A percentile compares a stretch with the other conserved stretches of the same genome.
phyloP scores from a whole-genome alignment of 2,329 filamentous ascomycete genomes.

The Diplocarpon rosae region DNA sequence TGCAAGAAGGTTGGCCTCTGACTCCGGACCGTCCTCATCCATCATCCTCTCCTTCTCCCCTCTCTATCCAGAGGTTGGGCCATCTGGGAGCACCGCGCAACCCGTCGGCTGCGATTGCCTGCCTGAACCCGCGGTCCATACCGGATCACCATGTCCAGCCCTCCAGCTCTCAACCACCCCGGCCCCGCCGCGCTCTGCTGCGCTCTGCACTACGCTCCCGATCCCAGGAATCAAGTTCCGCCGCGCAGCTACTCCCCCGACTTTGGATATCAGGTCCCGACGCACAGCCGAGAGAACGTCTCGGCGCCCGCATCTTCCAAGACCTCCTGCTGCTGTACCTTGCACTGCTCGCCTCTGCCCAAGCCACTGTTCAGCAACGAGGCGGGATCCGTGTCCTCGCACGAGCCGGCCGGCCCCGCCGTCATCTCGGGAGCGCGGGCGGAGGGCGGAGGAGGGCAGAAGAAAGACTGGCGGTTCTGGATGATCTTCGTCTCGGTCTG shows the following conservation, averaged over 20 bases:
- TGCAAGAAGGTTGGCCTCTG: too few relatives aligned
- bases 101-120: too few relatives aligned
- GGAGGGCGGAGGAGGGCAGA: neutral
- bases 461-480: slow-evolving; percentile 12
- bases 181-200: slow-evolving; percentile 5
- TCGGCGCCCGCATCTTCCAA: slow-evolving; percentile 2
- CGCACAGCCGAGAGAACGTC: slow-evolving; percentile 2
- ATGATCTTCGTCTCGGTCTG: slow-evolving; percentile 17
- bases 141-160: neutral
- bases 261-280: neutral
- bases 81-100: too few relatives aligned
- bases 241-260: too few relatives aligned
- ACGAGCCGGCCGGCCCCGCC: neutral
- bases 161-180: neutral
- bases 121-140: too few relatives aligned
- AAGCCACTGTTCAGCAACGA: slow-evolving; percentile 7
- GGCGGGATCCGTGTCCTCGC: slow-evolving; percentile 1
- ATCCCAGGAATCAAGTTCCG: neutral
- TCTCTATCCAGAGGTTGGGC: too few relatives aligned
- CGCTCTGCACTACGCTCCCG: slow-evolving; percentile 6
- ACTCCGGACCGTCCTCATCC: neutral
- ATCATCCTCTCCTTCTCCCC: neutral
- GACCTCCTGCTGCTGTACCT: slow-evolving; percentile 8
- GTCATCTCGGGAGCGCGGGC: neutral
- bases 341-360: slow-evolving; percentile 6